Evolutionary conservation across 352 stramenopile genomes (phyloP).

Genomic region (Globisporangium cystogenes): DNA sequence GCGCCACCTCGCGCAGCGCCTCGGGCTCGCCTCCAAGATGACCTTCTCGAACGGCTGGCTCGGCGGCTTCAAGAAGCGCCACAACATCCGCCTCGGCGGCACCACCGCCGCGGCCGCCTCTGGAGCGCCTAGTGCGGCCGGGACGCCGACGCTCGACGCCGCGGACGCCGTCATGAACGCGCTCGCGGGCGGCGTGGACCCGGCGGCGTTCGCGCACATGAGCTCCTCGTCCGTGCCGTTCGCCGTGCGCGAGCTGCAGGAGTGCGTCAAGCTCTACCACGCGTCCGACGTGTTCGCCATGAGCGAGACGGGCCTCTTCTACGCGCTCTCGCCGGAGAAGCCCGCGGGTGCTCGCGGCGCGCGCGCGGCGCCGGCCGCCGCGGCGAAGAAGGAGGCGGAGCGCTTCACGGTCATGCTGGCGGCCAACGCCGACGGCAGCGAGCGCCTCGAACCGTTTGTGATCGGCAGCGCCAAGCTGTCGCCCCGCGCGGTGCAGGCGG

Average conservation of each 20-base stretch:
- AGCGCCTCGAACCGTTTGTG: slow-evolving; percentile 52
- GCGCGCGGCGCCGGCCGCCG: slow-evolving; percentile 13
- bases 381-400: slow-evolving; percentile 18
- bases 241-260: slow-evolving; percentile 26
- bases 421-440: slow-evolving; percentile 44
- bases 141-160: neutral
- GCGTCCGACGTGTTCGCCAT: slow-evolving; percentile 49
- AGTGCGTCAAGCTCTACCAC: slow-evolving; percentile 29
- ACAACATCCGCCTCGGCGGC: slow-evolving; percentile 45
- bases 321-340: slow-evolving; percentile 44
- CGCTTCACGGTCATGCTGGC: slow-evolving; percentile 33
- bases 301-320: slow-evolving; percentile 48
- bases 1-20: slow-evolving; percentile 26
- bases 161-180: neutral
- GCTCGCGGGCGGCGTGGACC: neutral
- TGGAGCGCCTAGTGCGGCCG: neutral
- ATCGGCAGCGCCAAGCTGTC: slow-evolving; percentile 28
- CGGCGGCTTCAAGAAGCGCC: slow-evolving; percentile 44
- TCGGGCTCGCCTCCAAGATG: slow-evolving; percentile 44
- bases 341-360: slow-evolving; percentile 21
- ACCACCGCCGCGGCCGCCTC: slow-evolving; percentile 3
- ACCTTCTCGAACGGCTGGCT: slow-evolving; percentile 65
- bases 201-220: slow-evolving; percentile 2
- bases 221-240: slow-evolving; percentile 5
- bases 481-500: slow-evolving; percentile 4